Percentiles rank a stretch among this genome's conserved stretches.
Conservation (phyloP, 2,329 filamentous ascomycete species). For the Lachnellula suecica region DNA sequence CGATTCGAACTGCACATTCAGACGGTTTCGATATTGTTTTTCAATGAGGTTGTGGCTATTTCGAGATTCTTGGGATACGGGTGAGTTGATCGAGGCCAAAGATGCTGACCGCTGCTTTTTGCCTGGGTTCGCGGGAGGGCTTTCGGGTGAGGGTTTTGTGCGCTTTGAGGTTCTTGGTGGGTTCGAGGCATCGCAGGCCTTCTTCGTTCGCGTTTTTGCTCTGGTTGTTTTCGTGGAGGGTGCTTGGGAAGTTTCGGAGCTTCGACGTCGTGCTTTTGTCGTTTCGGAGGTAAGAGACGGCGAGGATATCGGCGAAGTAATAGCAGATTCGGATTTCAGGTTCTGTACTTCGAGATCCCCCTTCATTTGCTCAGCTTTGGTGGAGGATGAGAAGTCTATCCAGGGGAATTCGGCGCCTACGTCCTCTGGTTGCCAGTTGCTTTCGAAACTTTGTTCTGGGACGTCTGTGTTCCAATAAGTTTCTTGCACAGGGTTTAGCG, state of each 20-base stretch:
- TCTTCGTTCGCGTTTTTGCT: background rate
- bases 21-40: constrained; percentile 16
- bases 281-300: background rate
- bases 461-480: background rate
- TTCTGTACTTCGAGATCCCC: background rate
- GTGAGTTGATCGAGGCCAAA: background rate
- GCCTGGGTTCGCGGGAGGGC: background rate
- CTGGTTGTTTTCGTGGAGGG: background rate
- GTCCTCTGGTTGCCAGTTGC: background rate
- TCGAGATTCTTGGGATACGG: background rate
- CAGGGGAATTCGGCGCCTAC: background rate
- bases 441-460: too few relatives aligned
- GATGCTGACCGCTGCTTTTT: background rate
- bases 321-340: too few relatives aligned
- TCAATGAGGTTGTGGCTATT: constrained; percentile 17
- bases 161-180: background rate
- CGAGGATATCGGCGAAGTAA: background rate
- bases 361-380: background rate
- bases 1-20: constrained; percentile 15
- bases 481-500: background rate
- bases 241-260: background rate
- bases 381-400: background rate
- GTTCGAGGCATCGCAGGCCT: background rate
- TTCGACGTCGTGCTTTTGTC: background rate
- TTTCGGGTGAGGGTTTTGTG: background rate